Evolutionary conservation across 495 filamentous ascomycete genomes (phyloP).

Genomic region (Cetradonia linearis): DNA sequence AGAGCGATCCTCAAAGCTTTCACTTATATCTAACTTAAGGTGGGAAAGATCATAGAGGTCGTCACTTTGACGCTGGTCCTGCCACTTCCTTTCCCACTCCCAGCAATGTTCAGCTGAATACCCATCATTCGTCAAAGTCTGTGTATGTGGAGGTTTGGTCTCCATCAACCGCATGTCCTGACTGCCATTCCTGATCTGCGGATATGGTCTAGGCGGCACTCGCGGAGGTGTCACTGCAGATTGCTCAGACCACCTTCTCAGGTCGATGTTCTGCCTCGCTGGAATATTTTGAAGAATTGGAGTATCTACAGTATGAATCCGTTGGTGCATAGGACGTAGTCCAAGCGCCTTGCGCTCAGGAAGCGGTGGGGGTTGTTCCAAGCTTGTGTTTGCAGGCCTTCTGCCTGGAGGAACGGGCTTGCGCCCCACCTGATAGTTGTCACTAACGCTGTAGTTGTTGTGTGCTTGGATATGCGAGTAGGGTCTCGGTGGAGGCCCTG

Average conservation of each 20-base stretch:
- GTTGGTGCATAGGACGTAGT: slow-evolving; percentile 20
- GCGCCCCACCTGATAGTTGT: not conserved
- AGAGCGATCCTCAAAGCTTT: slow-evolving; percentile 32
- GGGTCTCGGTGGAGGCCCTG: slow-evolving; percentile 8
- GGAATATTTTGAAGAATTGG: slow-evolving; percentile 9
- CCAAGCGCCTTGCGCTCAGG: slow-evolving; percentile 19
- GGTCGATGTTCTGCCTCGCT: slow-evolving; percentile 10
- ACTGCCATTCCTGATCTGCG: not conserved
- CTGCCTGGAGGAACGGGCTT: slow-evolving; percentile 51
- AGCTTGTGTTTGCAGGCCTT: slow-evolving; percentile 72
- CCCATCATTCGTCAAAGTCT: slow-evolving; percentile 2
- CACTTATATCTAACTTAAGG: not conserved
- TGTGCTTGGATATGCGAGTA: slow-evolving; percentile 7
- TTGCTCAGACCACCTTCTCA: slow-evolving; percentile 20
- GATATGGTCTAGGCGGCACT: slow-evolving; percentile 27
- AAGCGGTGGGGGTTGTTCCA: slow-evolving; percentile 47
- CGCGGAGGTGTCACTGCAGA: slow-evolving; percentile 24
- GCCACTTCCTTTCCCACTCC: slow-evolving; percentile 8
- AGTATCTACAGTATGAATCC: slow-evolving; percentile 4
- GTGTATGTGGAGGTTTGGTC: not conserved
- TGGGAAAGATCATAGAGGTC: not conserved
- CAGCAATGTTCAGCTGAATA: slow-evolving; percentile 15
- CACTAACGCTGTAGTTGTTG: not conserved
- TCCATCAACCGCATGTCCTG: not conserved
- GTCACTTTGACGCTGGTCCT: slow-evolving; percentile 1